Evolutionary conservation across 768 basidiomycete species (phyloP).

Genomic region (Bullera alba): DNA sequence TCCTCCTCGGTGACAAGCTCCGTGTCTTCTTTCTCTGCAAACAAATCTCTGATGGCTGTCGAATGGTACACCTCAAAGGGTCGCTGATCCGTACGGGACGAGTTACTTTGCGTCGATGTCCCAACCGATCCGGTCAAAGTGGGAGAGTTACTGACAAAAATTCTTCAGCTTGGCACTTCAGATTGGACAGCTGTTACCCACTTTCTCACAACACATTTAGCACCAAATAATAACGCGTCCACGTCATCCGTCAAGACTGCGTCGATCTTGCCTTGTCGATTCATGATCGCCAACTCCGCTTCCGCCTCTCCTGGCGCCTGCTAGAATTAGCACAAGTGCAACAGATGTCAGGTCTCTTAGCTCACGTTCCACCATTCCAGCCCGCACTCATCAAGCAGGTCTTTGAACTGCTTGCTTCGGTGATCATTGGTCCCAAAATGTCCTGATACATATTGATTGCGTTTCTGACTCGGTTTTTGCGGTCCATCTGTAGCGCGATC

Average conservation of each 20-base stretch:
- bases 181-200: constrained; percentile 40
- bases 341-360: not conserved
- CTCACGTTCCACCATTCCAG: constrained; percentile 50
- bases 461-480: constrained; percentile 69
- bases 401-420: constrained; percentile 37
- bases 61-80: constrained; percentile 48
- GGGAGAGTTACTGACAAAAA: constrained; percentile 29
- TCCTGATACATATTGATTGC: constrained; percentile 49
- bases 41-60: constrained; percentile 59
- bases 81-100: constrained; percentile 15
- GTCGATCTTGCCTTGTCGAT: constrained; percentile 73
- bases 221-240: constrained; percentile 86
- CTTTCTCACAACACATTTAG: constrained; percentile 76
- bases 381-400: constrained; percentile 50
- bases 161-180: not conserved
- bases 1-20: constrained; percentile 48
- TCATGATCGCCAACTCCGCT: constrained; percentile 83
- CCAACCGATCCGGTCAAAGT: constrained; percentile 29
- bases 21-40: constrained; percentile 58
- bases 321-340: not conserved
- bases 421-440: constrained; percentile 39
- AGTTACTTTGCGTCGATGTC: constrained; percentile 55
- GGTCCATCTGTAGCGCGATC: constrained; percentile 57
- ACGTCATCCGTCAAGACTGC: constrained; percentile 88
- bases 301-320: constrained; percentile 86